phyloP scores from a whole-genome alignment of 225 moss, liverwort and hornwort genomes.

The Physcomitrium patens region DNA sequence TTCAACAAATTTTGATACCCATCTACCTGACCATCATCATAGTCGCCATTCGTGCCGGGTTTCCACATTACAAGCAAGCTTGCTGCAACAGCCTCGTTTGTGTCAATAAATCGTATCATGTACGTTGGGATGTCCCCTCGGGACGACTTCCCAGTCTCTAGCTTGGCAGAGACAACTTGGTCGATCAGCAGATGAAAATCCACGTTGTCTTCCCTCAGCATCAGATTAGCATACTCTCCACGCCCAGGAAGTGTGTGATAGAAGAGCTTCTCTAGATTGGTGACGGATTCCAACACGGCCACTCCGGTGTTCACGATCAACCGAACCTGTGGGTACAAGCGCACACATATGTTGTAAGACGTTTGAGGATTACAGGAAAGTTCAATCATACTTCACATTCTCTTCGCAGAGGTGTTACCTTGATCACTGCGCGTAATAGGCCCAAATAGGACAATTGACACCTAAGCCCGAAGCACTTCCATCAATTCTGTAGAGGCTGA shows the following conservation, averaged over 20 bases:
- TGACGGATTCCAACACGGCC: conserved; percentile 85
- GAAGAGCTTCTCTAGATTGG: conserved; percentile 70
- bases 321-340: conserved; percentile 55
- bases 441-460: neutral
- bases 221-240: conserved; percentile 88
- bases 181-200: conserved; percentile 85
- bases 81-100: conserved; percentile 48
- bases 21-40: conserved; percentile 81
- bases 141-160: conserved; percentile 68
- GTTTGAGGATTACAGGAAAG: neutral
- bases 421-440: conserved; percentile 8
- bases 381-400: neutral
- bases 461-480: neutral
- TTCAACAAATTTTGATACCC: conserved; percentile 65
- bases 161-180: conserved; percentile 65
- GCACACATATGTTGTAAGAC: neutral
- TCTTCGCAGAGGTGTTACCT: neutral
- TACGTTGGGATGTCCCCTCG: conserved; percentile 79
- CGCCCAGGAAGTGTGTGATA: conserved; percentile 71
- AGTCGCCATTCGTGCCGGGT: conserved; percentile 70
- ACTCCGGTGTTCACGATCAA: conserved; percentile 90
- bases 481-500: neutral
- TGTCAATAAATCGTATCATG: conserved; percentile 68
- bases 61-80: conserved; percentile 94
- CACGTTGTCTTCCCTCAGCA: conserved; percentile 88